Evolutionary conservation across 2,329 filamentous ascomycete genomes (phyloP).

Genomic region (Trichoderma citrinoviride): DNA sequence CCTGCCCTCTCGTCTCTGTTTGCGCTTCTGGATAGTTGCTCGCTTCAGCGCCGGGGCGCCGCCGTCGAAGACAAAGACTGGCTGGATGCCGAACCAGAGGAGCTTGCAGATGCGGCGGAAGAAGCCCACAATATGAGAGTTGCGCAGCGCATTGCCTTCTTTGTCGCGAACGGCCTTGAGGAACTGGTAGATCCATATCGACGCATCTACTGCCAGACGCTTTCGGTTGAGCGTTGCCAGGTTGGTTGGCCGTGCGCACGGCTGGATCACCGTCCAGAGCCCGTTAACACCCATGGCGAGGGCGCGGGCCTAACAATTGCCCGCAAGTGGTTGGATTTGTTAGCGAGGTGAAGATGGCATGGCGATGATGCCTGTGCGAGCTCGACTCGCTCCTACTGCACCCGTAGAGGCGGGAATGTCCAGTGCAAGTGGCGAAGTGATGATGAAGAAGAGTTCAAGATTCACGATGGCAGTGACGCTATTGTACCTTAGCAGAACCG

Average conservation of each 20-base stretch:
- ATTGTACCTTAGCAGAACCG: neutral
- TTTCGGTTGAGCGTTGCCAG: slow-evolving; percentile 95
- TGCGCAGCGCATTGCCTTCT: slow-evolving; percentile 92
- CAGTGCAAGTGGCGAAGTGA: neutral
- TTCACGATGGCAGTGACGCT: slow-evolving; percentile 19
- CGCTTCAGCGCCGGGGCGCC: slow-evolving; percentile 88
- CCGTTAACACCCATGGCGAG: slow-evolving; percentile 89
- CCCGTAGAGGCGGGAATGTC: neutral
- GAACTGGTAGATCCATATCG: slow-evolving; percentile 99
- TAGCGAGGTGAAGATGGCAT: neutral
- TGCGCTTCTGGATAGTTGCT: slow-evolving; percentile 79
- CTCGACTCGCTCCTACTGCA: neutral
- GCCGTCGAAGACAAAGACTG: slow-evolving; percentile 97
- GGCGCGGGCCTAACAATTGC: neutral
- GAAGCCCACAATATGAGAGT: slow-evolving; percentile 95
- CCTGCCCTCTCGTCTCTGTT: slow-evolving; percentile 77
- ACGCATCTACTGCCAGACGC: slow-evolving; percentile 93
- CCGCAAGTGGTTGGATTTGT: neutral
- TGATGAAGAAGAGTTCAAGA: slow-evolving; percentile 9
- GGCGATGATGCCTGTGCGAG: neutral
- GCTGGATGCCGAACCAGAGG: slow-evolving; percentile 91
- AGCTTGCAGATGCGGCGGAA: slow-evolving; percentile 98
- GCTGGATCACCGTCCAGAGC: slow-evolving; percentile 94
- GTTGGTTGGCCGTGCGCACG: slow-evolving; percentile 92
- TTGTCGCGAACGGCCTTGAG: slow-evolving; percentile 98